A percentile compares a stretch with the other conserved stretches of the same genome.
phyloP scores from a whole-genome alignment of 2,329 filamentous ascomycete species.

The Diaporthe destruens region DNA sequence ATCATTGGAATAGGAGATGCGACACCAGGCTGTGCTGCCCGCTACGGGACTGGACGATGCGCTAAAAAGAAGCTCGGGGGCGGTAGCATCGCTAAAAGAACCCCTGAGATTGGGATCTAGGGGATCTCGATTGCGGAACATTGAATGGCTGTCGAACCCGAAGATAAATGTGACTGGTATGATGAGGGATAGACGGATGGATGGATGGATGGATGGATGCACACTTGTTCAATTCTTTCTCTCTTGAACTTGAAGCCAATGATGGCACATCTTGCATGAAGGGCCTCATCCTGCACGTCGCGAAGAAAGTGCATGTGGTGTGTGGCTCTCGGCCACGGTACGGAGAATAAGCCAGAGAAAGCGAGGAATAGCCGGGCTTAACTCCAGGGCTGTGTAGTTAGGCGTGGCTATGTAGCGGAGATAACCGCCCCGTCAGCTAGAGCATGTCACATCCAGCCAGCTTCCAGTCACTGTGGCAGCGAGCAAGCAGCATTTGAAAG shows the following conservation, averaged over 20 bases:
- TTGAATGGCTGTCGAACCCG: neutral
- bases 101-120: neutral
- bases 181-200: no score
- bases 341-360: no score
- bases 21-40: neutral
- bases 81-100: conserved; percentile 2
- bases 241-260: neutral
- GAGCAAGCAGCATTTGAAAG: neutral
- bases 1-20: no score
- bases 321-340: neutral
- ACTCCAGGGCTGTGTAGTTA: no score
- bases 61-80: conserved; percentile 11
- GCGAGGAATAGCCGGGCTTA: conserved; percentile 11
- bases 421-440: conserved; percentile 29
- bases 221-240: neutral
- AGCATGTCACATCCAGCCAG: conserved; percentile 18
- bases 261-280: neutral
- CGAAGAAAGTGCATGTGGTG: neutral
- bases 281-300: neutral
- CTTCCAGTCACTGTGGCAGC: no score
- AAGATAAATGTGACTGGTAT: neutral
- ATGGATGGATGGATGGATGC: no score
- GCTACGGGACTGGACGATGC: neutral
- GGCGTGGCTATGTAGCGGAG: neutral
- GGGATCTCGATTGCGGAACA: neutral